phyloP scores from a whole-genome alignment of 192 early-diverging fungal species.

The Backusella luteola region DNA sequence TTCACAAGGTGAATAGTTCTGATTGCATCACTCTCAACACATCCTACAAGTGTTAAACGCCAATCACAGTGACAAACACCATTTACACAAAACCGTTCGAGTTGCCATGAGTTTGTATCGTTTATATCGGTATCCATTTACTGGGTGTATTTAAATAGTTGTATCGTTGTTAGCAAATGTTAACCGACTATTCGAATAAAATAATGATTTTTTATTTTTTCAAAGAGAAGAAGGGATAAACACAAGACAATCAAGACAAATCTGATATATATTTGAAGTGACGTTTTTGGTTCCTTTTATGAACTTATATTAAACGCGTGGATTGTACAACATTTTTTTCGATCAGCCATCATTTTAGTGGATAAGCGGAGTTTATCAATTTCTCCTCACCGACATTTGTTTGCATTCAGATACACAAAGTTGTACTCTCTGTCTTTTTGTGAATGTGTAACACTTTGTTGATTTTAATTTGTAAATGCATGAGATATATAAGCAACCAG shows the following conservation, averaged over 20 bases:
- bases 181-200: not conserved
- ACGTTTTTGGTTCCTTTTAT: not conserved
- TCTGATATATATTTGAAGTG: not conserved
- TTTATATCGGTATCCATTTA: not conserved
- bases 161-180: not conserved
- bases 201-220: not conserved
- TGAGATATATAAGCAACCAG: not conserved
- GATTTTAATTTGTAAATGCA: not conserved
- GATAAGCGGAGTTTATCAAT: not conserved
- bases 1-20: constrained; percentile 16
- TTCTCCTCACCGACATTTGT: not conserved
- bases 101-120: not conserved
- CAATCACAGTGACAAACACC: constrained; percentile 21
- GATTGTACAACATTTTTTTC: not conserved
- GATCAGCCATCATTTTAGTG: not conserved
- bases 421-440: not conserved
- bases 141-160: not conserved
- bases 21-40: constrained; percentile 18
- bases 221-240: not conserved
- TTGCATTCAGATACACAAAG: not conserved
- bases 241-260: not conserved
- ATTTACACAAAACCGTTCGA: constrained; percentile 10
- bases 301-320: not conserved
- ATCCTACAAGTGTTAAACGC: constrained; percentile 16
- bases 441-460: not conserved